Base-by-base conservation (phyloP, 257 asterid genomes). In the Catharanthus roseus region DNA sequence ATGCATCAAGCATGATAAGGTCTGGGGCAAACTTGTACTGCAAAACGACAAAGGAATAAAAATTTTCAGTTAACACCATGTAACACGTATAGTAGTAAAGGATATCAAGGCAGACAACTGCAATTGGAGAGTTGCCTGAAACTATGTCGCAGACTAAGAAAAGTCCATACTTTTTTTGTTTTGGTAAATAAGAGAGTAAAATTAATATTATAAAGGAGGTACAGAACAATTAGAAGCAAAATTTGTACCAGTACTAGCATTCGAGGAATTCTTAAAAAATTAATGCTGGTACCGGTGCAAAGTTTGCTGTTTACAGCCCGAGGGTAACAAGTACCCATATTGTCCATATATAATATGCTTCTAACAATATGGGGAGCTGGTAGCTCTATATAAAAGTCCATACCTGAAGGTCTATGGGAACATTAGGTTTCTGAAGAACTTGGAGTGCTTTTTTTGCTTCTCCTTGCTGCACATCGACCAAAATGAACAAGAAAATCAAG, bases 21-120 rank as follows among this genome's bases (percentile, higher is more conserved):
- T 91, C 97, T 18, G 99, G 96, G 6, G 99, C 97, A 84, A 89
- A 93, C 81, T 93, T 91, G 88, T 91, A 93, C 99, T 93, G 96
- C 85, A 82, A 65, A 76, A 72, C 23, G 64, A 79, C 65, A 82
- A 53, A 69, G 54, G 72, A 23, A 67, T 68, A 47, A 29, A 49
- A 49, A 57, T 44, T 49, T 16, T 41, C 67, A 74, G 77, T 67
- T 69, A 51, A 68, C 72, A 54, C 49, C 33, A 71, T 36, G 60
- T 51, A 66, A 24, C 55, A 73, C 49, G 68, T 23, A 74, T 49
- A 50, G 55, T 45, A 18, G 65, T 42, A 47, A 67, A 67, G 75
- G 78, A 49, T 51, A 47, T 65, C 34, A 21, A 68, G 50, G 68
- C 38, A 74, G 63, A 29, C 31, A 68, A 65, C 28, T 65, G 69